A percentile compares a stretch with the other conserved stretches of the same genome.
Conservation (phyloP, 139 green algal species). For the Closterium sp. region DNA sequence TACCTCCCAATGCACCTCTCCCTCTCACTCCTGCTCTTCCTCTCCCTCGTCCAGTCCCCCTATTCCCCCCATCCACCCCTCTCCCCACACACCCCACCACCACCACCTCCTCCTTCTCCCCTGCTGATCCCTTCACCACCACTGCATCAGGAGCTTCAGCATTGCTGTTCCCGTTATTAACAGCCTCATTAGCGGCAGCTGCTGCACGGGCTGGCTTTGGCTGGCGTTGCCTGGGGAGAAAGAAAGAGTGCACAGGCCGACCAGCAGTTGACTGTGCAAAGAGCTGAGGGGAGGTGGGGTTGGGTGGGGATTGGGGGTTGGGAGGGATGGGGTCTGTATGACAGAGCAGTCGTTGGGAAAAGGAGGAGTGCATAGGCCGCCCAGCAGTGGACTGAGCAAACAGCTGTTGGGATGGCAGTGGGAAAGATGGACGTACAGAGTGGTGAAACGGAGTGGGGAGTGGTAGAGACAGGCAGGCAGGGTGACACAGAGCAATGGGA, state of each 20-base stretch:
- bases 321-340: no score
- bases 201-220: background rate
- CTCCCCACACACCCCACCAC: background rate
- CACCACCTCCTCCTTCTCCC: background rate
- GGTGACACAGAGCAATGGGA: no score
- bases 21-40: background rate
- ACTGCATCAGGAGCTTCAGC: background rate
- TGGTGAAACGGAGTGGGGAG: no score
- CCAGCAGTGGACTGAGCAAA: background rate
- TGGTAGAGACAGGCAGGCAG: no score
- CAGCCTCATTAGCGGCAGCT: background rate
- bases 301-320: no score
- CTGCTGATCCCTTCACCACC: background rate
- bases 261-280: background rate
- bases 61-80: background rate
- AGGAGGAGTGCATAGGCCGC: background rate
- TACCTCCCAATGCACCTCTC: background rate
- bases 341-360: no score
- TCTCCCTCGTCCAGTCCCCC: background rate
- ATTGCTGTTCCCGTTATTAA: background rate
- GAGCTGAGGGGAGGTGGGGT: no score
- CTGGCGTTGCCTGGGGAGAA: background rate
- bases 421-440: no score
- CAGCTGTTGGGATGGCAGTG: no score
- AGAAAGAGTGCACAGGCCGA: background rate